Percentiles rank a stretch among this genome's conserved stretches.
These are phyloP conservation scores for Leccinum pachyderme DNA, from an alignment of 1,284 basidiomycete genomes.

Conservation along the genomic window DNA sequence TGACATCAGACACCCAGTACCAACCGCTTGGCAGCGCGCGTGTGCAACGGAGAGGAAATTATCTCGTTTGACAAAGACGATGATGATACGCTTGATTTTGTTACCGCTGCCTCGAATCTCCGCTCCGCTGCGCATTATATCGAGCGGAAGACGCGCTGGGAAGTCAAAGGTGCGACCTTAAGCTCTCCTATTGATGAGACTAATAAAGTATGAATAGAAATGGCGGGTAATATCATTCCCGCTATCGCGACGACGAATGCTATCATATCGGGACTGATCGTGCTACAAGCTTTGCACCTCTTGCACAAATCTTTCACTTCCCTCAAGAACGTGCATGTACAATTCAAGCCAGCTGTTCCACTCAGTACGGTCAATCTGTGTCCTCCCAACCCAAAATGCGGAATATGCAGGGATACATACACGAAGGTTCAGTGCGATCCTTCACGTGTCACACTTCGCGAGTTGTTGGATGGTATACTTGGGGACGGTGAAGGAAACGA, in stretches of 20 bases:
- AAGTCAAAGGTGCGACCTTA: constrained; percentile 73
- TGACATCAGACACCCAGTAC: constrained; percentile 48
- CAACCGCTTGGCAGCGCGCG: constrained; percentile 72
- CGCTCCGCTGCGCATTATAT: constrained; percentile 91
- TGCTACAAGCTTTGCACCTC: constrained; percentile 87
- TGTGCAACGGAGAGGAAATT: constrained; percentile 70
- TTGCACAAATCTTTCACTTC: constrained; percentile 60
- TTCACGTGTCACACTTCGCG: constrained; percentile 61
- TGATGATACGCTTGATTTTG: constrained; percentile 94
- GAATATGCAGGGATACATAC: constrained; percentile 87
- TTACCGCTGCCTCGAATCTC: constrained; percentile 91
- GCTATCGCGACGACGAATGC: constrained; percentile 99
- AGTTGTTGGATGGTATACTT: constrained; percentile 68
- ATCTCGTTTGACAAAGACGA: constrained; percentile 98
- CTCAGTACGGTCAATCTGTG: constrained; percentile 65
- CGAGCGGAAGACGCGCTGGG: constrained; percentile 87
- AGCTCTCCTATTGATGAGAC: background rate
- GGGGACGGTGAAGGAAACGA: constrained; percentile 44
- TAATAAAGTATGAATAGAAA: constrained; percentile 56
- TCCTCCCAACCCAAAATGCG: constrained; percentile 72
- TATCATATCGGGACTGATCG: constrained; percentile 91
- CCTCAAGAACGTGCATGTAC: constrained; percentile 71
- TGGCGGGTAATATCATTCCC: constrained; percentile 99
- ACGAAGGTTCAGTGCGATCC: constrained; percentile 71
- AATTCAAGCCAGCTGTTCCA: constrained; percentile 73